Evolutionary conservation across 2,329 filamentous ascomycete species (phyloP).

Genomic region (Plectosphaerella plurivora): DNA sequence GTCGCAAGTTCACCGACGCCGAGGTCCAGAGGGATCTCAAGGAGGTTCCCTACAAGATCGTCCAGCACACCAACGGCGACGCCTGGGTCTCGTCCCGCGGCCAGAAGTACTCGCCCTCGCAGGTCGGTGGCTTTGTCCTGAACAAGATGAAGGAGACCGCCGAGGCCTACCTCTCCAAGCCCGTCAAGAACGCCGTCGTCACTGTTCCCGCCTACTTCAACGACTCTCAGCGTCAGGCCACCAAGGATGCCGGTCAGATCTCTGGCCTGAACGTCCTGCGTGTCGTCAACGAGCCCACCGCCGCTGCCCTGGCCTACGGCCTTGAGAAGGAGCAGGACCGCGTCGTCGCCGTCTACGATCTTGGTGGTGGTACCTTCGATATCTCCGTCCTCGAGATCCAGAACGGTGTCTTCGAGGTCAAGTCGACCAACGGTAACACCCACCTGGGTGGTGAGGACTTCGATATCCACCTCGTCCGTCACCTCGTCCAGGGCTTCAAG

Average conservation of each 20-base stretch:
- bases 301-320: constrained; percentile 91
- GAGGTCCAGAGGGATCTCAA: constrained; percentile 97
- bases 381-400: constrained; percentile 97
- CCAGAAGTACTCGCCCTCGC: constrained; percentile 96
- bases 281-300: constrained; percentile 97
- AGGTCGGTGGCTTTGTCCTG: constrained; percentile 93
- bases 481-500: constrained; percentile 95
- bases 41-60: constrained; percentile 97
- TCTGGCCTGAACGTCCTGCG: constrained; percentile 93
- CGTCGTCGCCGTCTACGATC: constrained; percentile 92
- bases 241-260: constrained; percentile 97
- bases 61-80: constrained; percentile 94
- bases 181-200: constrained; percentile 91
- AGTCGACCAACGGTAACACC: constrained; percentile 98
- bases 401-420: constrained; percentile 97
- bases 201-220: constrained; percentile 99
- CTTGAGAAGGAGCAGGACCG: constrained; percentile 91
- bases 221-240: constrained; percentile 94
- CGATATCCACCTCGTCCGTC: constrained; percentile 88
- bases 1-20: constrained; percentile 88
- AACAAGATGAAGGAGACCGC: constrained; percentile 99
- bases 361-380: constrained; percentile 98
- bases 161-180: constrained; percentile 86
- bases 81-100: constrained; percentile 92
- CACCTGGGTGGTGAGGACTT: constrained; percentile 98